These are phyloP conservation scores for Zygotorulaspora danielsina DNA, from an alignment of 805 yeast species.

Conservation along the genomic window DNA sequence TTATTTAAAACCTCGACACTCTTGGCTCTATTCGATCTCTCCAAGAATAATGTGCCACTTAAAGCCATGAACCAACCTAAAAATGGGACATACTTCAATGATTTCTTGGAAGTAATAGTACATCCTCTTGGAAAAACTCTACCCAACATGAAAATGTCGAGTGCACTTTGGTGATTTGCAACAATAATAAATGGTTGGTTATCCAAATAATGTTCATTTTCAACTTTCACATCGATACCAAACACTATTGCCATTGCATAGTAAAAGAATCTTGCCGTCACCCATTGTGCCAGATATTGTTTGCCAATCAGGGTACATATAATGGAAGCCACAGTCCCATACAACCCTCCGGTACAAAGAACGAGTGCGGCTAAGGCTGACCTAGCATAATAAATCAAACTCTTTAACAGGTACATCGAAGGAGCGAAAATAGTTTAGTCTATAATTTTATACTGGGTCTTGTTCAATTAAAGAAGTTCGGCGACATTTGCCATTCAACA, in stretches of 20 bases:
- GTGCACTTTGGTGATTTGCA: conserved; percentile 86
- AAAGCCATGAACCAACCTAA: conserved; percentile 96
- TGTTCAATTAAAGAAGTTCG: neutral
- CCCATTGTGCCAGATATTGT: conserved; percentile 78
- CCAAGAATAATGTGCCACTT: conserved; percentile 87
- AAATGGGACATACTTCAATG: conserved; percentile 78
- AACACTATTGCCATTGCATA: conserved; percentile 52
- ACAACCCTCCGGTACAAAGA: conserved; percentile 57
- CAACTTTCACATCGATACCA: conserved; percentile 67
- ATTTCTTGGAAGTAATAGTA: conserved; percentile 87
- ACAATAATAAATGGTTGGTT: conserved; percentile 71
- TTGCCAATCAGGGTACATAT: conserved; percentile 64
- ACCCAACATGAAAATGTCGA: conserved; percentile 81
- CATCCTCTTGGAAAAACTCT: conserved; percentile 80
- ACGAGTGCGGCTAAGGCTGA: conserved; percentile 51
- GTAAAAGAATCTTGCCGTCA: conserved; percentile 82
- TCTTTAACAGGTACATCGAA: conserved; percentile 17
- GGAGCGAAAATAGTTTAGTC: neutral
- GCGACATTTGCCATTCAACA: neutral
- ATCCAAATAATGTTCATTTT: conserved; percentile 57
- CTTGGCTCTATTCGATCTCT: conserved; percentile 69
- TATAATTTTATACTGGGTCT: too few species aligned
- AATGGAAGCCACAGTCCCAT: conserved; percentile 75
- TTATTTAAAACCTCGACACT: conserved; percentile 69
- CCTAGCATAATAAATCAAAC: conserved; percentile 52